These are phyloP conservation scores for Saccharomyces hybrid DNA, from an alignment of 1,139 yeast genomes.

Conservation along the genomic window DNA sequence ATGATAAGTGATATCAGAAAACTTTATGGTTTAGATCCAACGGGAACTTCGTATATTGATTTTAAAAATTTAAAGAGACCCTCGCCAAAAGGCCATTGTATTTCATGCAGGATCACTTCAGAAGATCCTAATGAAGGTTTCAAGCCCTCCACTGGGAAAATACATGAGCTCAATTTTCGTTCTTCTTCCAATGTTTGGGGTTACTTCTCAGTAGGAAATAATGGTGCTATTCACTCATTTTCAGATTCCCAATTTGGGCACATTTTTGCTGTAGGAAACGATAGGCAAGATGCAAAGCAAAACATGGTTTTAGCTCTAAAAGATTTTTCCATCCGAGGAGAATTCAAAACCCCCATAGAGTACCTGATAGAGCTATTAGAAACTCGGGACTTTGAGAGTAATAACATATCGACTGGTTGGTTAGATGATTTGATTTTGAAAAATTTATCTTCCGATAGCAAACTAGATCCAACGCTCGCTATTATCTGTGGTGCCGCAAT, in stretches of 20 bases:
- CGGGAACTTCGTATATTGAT: conserved; percentile 39
- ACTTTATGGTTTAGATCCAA: conserved; percentile 93
- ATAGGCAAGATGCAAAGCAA: conserved; percentile 93
- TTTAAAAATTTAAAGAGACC: conserved; percentile 40
- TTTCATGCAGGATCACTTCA: conserved; percentile 97
- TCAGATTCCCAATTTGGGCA: conserved; percentile 98
- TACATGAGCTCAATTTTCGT: conserved; percentile 92
- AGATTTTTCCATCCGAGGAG: conserved; percentile 95
- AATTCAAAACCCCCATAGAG: conserved; percentile 95
- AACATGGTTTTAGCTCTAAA: conserved; percentile 98
- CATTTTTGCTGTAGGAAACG: conserved; percentile 97
- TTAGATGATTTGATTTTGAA: conserved; percentile 89
- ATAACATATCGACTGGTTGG: conserved; percentile 98
- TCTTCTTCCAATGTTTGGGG: conserved; percentile 99
- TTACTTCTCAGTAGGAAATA: conserved; percentile 95
- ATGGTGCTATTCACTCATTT: conserved; percentile 94
- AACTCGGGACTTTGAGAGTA: conserved; percentile 93
- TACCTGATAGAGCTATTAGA: conserved; percentile 89
- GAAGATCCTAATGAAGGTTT: conserved; percentile 99
- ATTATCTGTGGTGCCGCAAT: conserved; percentile 96
- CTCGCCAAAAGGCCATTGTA: conserved; percentile 93
- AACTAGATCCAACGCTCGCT: conserved; percentile 87
- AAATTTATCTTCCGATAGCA: conserved; percentile 79
- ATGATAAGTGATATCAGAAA: conserved; percentile 87
- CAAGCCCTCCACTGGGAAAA: conserved; percentile 95